These are phyloP conservation scores for Cyberlindnera bimundalis DNA, from an alignment of 805 yeast genomes.

Conservation along the genomic window DNA sequence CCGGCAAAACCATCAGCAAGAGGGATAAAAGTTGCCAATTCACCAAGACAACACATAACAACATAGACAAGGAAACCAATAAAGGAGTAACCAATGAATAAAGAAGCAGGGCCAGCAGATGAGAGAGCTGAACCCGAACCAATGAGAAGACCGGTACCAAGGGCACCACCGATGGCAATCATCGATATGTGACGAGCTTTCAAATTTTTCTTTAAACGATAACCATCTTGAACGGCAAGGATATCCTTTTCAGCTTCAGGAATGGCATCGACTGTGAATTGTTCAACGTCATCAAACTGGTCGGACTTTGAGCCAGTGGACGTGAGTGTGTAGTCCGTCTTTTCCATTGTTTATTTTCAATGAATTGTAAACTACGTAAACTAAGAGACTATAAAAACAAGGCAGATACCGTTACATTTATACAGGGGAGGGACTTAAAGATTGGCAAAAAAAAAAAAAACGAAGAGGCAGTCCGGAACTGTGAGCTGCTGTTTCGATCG, in stretches of 20 bases:
- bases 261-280: slow-evolving; percentile 8
- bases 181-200: slow-evolving; percentile 55
- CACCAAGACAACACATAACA: slow-evolving; percentile 68
- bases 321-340: slow-evolving; percentile 3
- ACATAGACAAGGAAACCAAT: slow-evolving; percentile 71
- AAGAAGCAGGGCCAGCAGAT: slow-evolving; percentile 56
- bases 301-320: slow-evolving; percentile 3
- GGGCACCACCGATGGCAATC: slow-evolving; percentile 69
- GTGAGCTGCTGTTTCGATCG: too few relatives aligned
- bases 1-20: slow-evolving; percentile 63
- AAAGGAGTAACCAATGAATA: slow-evolving; percentile 58
- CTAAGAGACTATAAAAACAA: too few relatives aligned
- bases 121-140: slow-evolving; percentile 59
- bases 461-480: background rate
- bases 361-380: too few relatives aligned
- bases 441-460: background rate
- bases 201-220: slow-evolving; percentile 30
- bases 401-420: too few relatives aligned
- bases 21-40: slow-evolving; percentile 65
- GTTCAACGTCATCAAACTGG: slow-evolving; percentile 15
- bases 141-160: slow-evolving; percentile 68
- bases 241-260: slow-evolving; percentile 18
- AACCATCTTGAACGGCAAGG: slow-evolving; percentile 25
- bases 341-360: slow-evolving; percentile 1
- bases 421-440: background rate